phyloP scores from a whole-genome alignment of 768 basidiomycete genomes.

The Suillus discolor region DNA sequence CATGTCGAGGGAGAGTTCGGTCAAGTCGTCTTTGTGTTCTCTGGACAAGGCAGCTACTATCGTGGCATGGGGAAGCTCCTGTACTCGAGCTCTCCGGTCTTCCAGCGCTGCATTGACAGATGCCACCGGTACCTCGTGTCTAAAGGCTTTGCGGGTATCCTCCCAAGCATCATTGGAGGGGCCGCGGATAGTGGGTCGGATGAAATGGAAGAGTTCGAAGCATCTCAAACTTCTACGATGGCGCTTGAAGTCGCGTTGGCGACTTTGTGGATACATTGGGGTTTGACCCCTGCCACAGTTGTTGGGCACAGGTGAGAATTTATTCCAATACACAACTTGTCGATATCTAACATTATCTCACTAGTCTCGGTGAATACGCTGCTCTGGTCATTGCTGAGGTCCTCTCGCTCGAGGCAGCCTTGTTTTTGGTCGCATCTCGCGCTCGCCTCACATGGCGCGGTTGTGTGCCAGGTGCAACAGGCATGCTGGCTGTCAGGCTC shows the following conservation, averaged over 20 bases:
- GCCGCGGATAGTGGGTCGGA: conserved; percentile 23
- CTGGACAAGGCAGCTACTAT: conserved; percentile 75
- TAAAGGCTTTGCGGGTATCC: conserved; percentile 54
- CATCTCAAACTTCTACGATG: conserved; percentile 57
- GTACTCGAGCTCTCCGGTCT: conserved; percentile 51
- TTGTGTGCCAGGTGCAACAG: conserved; percentile 47
- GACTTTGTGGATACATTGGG: conserved; percentile 70
- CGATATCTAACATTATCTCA: conserved; percentile 3
- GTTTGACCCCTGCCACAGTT: conserved; percentile 58
- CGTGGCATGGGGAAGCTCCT: conserved; percentile 61
- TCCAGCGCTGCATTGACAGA: conserved; percentile 54
- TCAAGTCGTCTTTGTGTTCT: conserved; percentile 66
- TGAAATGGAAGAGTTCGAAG: conserved; percentile 43
- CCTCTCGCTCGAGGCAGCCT: conserved; percentile 55
- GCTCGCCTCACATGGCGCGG: conserved; percentile 56
- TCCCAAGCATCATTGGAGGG: conserved; percentile 41
- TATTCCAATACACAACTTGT: neutral
- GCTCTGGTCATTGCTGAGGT: conserved; percentile 67
- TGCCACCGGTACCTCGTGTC: conserved; percentile 54
- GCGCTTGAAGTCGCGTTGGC: conserved; percentile 65
- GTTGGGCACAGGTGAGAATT: conserved; percentile 69
- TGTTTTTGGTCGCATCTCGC: conserved; percentile 58
- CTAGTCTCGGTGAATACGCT: conserved; percentile 75
- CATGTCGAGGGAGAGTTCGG: conserved; percentile 29
- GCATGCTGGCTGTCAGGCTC: conserved; percentile 63